Percentiles rank a stretch among this genome's conserved stretches.
phyloP scores from a whole-genome alignment of 1,139 yeast species.

The Arxiozyma bovina region DNA sequence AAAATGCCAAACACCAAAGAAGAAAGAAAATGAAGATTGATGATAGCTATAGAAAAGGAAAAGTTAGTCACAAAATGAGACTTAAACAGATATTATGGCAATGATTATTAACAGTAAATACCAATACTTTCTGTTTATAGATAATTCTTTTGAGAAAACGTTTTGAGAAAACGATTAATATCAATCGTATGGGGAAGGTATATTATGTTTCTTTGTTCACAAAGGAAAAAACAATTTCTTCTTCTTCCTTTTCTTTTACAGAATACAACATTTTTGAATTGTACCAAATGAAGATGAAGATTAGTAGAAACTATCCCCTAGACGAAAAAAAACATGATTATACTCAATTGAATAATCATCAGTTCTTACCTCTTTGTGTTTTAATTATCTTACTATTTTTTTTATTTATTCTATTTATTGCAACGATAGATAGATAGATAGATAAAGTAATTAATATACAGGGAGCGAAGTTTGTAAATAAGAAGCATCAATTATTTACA shows the following conservation, averaged over 20 bases:
- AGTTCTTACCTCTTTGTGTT: conserved; percentile 8
- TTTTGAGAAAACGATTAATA: neutral
- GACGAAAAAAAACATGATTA: too few species aligned
- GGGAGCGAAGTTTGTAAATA: conserved; percentile 29
- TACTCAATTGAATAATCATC: neutral
- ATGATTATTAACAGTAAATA: too few species aligned
- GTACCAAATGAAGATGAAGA: neutral
- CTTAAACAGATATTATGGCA: too few species aligned
- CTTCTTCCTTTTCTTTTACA: neutral
- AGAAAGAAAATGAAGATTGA: too few species aligned
- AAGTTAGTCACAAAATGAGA: too few species aligned
- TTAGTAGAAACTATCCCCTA: neutral
- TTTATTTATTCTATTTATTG: neutral
- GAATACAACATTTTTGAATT: too few species aligned
- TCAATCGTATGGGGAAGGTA: neutral
- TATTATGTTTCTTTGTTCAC: neutral
- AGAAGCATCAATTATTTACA: conserved; percentile 24
- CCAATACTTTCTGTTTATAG: neutral
- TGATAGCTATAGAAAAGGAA: too few species aligned
- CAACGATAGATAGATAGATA: neutral
- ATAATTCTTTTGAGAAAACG: neutral
- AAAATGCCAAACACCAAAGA: too few species aligned
- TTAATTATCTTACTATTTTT: neutral
- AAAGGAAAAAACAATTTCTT: too few species aligned
- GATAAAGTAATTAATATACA: neutral